Evolutionary conservation across 2,329 filamentous ascomycete species (phyloP).

Genomic region (Bipolaris zeicola): DNA sequence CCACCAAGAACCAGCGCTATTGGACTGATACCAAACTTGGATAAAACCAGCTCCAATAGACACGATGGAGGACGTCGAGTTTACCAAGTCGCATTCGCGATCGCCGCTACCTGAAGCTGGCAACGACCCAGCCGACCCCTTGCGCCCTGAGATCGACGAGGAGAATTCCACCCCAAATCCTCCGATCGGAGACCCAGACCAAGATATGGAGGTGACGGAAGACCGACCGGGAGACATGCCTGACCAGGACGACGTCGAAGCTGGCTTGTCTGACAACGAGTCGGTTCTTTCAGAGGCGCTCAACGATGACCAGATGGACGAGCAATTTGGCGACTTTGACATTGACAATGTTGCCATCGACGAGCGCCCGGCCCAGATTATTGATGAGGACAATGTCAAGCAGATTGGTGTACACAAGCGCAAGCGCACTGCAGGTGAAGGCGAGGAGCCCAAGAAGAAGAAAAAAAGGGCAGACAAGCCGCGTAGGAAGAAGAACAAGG

Average conservation of each 20-base stretch:
- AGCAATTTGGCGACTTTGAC: slow-evolving; percentile 61
- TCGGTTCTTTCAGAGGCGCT: slow-evolving; percentile 65
- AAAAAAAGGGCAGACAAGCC: slow-evolving; percentile 65
- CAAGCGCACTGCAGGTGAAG: slow-evolving; percentile 65
- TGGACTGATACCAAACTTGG: neutral
- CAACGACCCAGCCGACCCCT: slow-evolving; percentile 53
- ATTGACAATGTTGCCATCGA: slow-evolving; percentile 65
- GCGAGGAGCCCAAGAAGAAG: slow-evolving; percentile 69
- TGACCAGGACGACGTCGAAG: slow-evolving; percentile 46
- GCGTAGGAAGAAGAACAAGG: slow-evolving; percentile 57
- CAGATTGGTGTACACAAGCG: slow-evolving; percentile 67
- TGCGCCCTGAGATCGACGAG: slow-evolving; percentile 56
- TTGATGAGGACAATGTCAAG: slow-evolving; percentile 66
- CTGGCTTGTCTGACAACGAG: slow-evolving; percentile 62
- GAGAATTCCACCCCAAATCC: slow-evolving; percentile 54
- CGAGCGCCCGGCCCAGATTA: slow-evolving; percentile 62
- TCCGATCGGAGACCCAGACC: slow-evolving; percentile 50
- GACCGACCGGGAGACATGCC: slow-evolving; percentile 43
- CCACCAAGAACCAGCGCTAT: neutral
- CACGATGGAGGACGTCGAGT: slow-evolving; percentile 53
- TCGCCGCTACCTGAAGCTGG: slow-evolving; percentile 54
- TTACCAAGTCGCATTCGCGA: slow-evolving; percentile 46
- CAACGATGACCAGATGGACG: slow-evolving; percentile 68
- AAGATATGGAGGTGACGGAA: slow-evolving; percentile 54
- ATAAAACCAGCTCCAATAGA: neutral